phyloP scores from a whole-genome alignment of 2,329 filamentous ascomycete genomes.

The Lasiodiplodia citricola region DNA sequence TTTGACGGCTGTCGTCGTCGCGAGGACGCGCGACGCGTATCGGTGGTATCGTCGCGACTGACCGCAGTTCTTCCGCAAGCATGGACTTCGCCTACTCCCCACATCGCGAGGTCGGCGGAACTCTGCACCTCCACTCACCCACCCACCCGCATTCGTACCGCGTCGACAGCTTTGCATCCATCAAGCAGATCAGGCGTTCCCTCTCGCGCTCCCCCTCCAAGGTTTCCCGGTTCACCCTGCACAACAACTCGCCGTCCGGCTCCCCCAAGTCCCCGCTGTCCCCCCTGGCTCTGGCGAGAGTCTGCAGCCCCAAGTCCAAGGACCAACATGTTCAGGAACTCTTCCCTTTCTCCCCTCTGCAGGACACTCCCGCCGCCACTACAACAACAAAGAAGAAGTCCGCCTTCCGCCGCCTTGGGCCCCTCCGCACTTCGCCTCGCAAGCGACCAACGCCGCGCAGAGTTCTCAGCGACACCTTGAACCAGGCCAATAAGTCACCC shows the following conservation, averaged over 20 bases:
- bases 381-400: slow-evolving; percentile 56
- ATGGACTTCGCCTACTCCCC: slow-evolving; percentile 59
- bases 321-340: slow-evolving; percentile 56
- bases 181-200: slow-evolving; percentile 83
- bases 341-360: slow-evolving; percentile 64
- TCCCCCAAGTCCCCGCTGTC: slow-evolving; percentile 50
- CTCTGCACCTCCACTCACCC: slow-evolving; percentile 84
- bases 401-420: slow-evolving; percentile 53
- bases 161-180: slow-evolving; percentile 80
- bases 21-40: slow-evolving; percentile 26
- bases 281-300: slow-evolving; percentile 51
- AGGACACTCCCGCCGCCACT: slow-evolving; percentile 60
- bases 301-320: slow-evolving; percentile 50
- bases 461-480: slow-evolving; percentile 71
- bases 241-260: slow-evolving; percentile 46
- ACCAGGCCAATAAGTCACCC: slow-evolving; percentile 71
- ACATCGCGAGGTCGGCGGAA: slow-evolving; percentile 67
- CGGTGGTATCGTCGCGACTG: slow-evolving; percentile 13
- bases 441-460: slow-evolving; percentile 76
- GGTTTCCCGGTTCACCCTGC: slow-evolving; percentile 69
- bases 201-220: slow-evolving; percentile 94
- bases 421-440: slow-evolving; percentile 63
- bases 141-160: slow-evolving; percentile 72
- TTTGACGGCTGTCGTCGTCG: slow-evolving; percentile 23
- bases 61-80: slow-evolving; percentile 28